Conservation (phyloP, 2,329 filamentous ascomycete species). For the Cercospora janseana region DNA sequence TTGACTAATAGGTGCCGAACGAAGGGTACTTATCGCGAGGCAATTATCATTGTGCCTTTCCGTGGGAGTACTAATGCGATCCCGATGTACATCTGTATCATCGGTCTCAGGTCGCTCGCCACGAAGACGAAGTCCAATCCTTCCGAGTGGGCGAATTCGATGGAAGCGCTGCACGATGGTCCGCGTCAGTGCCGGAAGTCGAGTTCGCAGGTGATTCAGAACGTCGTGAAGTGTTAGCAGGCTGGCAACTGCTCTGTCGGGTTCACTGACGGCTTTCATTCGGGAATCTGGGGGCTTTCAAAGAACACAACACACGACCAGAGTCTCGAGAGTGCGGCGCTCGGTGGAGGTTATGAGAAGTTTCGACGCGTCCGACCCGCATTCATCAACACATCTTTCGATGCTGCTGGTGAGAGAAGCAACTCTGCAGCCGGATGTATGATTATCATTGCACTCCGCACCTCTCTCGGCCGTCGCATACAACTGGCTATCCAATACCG, state of each 20-base stretch:
- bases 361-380: not conserved
- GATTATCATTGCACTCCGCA: slow-evolving; percentile 5
- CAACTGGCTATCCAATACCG: not conserved
- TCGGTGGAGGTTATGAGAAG: not conserved
- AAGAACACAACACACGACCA: not conserved
- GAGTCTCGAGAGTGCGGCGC: not conserved
- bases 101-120: too few species aligned
- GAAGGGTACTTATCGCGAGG: not conserved
- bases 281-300: not conserved
- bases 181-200: slow-evolving; percentile 1
- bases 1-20: not conserved
- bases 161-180: not conserved
- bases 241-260: slow-evolving; percentile 1
- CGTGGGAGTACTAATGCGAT: not conserved
- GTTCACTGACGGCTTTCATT: not conserved
- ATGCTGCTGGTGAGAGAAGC: slow-evolving; percentile 1
- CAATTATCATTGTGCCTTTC: not conserved
- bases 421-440: not conserved
- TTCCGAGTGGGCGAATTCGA: not conserved
- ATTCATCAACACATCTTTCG: slow-evolving; percentile 1
- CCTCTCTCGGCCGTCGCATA: slow-evolving; percentile 4
- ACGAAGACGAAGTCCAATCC: slow-evolving; percentile 6
- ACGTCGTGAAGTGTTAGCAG: not conserved
- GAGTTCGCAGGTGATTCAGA: not conserved
- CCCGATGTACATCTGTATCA: too few species aligned